A percentile compares a stretch with the other conserved stretches of the same genome.
phyloP scores from a whole-genome alignment of 345 rosid genomes.

The Carallia brachiata region DNA sequence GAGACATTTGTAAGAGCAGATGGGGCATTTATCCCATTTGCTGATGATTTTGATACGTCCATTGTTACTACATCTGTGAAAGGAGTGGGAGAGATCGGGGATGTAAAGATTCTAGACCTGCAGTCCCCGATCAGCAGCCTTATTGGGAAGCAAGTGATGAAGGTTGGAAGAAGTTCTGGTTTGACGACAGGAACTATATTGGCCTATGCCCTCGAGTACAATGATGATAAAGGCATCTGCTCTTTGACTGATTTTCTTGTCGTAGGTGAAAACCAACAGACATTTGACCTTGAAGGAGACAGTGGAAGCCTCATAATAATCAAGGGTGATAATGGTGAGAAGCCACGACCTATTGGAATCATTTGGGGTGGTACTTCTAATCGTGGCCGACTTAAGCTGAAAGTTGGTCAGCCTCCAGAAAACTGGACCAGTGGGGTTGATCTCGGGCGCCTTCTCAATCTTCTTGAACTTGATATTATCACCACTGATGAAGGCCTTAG shows the following conservation, averaged over 20 bases:
- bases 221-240: constrained; percentile 94
- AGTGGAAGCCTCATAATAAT: constrained; percentile 96
- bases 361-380: constrained; percentile 99
- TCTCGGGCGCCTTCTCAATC: constrained; percentile 89
- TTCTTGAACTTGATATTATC: constrained; percentile 89
- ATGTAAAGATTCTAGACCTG: constrained; percentile 73
- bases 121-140: constrained; percentile 80
- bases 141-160: constrained; percentile 80
- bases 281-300: constrained; percentile 97
- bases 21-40: constrained; percentile 93
- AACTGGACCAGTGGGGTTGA: constrained; percentile 99
- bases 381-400: constrained; percentile 86
- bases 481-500: constrained; percentile 68
- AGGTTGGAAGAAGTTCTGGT: constrained; percentile 98
- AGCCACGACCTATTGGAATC: constrained; percentile 83
- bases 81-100: constrained; percentile 85
- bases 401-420: constrained; percentile 87
- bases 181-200: constrained; percentile 85
- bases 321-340: constrained; percentile 56
- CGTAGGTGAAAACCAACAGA: constrained; percentile 91
- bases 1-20: constrained; percentile 98
- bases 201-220: constrained; percentile 91
- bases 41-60: constrained; percentile 78
- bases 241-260: constrained; percentile 97
- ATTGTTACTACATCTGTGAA: constrained; percentile 69